phyloP scores from a whole-genome alignment of 73 alveolate species.

The Symbiodinium pilosum region DNA sequence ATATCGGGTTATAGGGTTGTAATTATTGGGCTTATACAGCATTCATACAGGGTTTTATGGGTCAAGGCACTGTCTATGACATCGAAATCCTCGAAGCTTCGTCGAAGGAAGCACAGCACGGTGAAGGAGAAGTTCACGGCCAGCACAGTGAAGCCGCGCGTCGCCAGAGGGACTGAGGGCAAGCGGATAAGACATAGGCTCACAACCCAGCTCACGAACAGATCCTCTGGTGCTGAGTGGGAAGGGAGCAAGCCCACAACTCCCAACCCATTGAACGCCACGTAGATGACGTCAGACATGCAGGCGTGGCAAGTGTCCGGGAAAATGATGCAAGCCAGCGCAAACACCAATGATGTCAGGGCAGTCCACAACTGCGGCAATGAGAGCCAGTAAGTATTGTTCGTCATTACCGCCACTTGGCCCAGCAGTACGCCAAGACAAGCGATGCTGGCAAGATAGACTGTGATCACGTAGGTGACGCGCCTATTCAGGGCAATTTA shows the following conservation, averaged over 20 bases:
- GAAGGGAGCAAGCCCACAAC: not conserved
- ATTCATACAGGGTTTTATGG: too few relatives aligned
- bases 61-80: not conserved
- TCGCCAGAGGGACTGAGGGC: not conserved
- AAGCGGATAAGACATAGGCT: not conserved
- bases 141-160: not conserved
- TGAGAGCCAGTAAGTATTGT: not conserved
- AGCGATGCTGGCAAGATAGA: not conserved
- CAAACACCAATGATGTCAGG: not conserved
- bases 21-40: too few relatives aligned
- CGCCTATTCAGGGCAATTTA: too few relatives aligned
- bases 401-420: not conserved
- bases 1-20: too few relatives aligned
- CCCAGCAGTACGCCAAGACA: not conserved
- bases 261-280: not conserved
- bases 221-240: not conserved
- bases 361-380: not conserved
- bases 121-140: not conserved
- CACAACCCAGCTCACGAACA: not conserved
- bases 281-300: not conserved
- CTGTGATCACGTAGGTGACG: not conserved
- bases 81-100: not conserved
- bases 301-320: not conserved
- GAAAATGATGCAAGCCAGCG: not conserved
- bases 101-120: not conserved